phyloP scores from a whole-genome alignment of 2,329 filamentous ascomycete genomes.

The Taxawa tesnikishii region DNA sequence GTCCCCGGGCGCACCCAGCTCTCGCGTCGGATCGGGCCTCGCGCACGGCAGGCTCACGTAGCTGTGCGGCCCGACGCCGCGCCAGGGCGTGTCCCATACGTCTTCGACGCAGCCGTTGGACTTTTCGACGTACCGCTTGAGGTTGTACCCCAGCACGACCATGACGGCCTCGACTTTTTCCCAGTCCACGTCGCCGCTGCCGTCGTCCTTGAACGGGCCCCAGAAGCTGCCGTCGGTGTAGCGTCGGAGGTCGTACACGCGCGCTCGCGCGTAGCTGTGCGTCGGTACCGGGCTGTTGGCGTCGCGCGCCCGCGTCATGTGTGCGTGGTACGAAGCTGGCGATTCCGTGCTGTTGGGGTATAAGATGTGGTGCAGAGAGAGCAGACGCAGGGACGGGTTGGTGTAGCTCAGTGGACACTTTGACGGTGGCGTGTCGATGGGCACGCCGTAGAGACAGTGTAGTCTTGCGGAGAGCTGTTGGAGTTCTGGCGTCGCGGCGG shows the following conservation, averaged over 20 bases:
- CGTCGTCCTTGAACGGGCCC: conserved; percentile 61
- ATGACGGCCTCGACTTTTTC: conserved; percentile 67
- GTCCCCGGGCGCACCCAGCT: conserved; percentile 5
- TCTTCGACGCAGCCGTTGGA: conserved; percentile 34
- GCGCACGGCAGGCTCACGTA: conserved; percentile 27
- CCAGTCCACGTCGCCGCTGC: conserved; percentile 56
- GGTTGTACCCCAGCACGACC: conserved; percentile 54
- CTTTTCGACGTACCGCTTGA: conserved; percentile 33
- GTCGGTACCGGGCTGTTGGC: conserved; percentile 4
- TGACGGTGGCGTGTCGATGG: conserved; percentile 25
- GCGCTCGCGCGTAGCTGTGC: conserved; percentile 47
- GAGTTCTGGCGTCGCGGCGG: conserved; percentile 27
- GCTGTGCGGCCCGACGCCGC: conserved; percentile 41
- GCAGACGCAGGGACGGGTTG: neutral
- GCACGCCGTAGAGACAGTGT: conserved; percentile 47
- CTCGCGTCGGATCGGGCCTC: neutral
- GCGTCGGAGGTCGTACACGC: conserved; percentile 62
- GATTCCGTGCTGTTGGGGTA: neutral
- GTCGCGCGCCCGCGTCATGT: neutral
- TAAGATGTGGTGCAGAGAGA: neutral
- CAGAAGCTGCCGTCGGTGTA: conserved; percentile 51
- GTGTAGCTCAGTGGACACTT: neutral
- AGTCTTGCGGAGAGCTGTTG: conserved; percentile 59
- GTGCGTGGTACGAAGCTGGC: too few species aligned
- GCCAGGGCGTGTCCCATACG: conserved; percentile 45